These are phyloP conservation scores for Candida ponderosae DNA, from an alignment of 805 yeast species.

Conservation along the genomic window DNA sequence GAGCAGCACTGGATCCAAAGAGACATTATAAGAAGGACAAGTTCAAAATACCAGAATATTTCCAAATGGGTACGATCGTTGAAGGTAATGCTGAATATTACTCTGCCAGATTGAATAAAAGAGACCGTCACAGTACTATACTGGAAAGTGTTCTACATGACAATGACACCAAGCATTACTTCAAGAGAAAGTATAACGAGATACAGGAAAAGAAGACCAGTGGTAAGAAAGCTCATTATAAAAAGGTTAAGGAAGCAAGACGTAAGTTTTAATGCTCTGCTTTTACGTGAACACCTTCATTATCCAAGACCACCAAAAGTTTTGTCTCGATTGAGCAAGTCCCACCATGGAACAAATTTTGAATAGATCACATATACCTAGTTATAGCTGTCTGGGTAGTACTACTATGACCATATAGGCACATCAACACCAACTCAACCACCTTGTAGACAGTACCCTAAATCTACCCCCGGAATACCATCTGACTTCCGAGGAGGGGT, in stretches of 20 bases:
- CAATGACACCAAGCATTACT: slow-evolving; percentile 60
- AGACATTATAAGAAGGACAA: slow-evolving; percentile 87
- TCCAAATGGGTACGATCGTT: slow-evolving; percentile 83
- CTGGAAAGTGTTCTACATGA: slow-evolving; percentile 80
- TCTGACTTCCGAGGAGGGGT: slow-evolving; percentile 2
- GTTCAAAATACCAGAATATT: slow-evolving; percentile 68
- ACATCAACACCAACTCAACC: too few relatives aligned
- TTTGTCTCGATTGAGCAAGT: too few relatives aligned
- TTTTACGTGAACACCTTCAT: too few relatives aligned
- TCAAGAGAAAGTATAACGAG: slow-evolving; percentile 76
- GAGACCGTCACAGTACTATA: slow-evolving; percentile 68
- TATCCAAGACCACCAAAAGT: too few relatives aligned
- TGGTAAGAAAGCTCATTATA: slow-evolving; percentile 64
- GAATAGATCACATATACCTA: too few relatives aligned
- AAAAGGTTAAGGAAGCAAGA: slow-evolving; percentile 55
- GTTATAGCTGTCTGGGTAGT: too few relatives aligned
- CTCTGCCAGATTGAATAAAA: slow-evolving; percentile 56
- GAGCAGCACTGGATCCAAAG: slow-evolving; percentile 91
- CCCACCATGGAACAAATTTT: too few relatives aligned
- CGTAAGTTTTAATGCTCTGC: slow-evolving; percentile 26
- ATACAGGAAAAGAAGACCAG: slow-evolving; percentile 56
- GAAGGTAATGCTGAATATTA: slow-evolving; percentile 78
- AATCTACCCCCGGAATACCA: too few relatives aligned
- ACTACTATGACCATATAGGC: too few relatives aligned
- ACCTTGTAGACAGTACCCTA: too few relatives aligned